Conservation (phyloP, 2,329 filamentous ascomycete species). For the Calcarisporium arbuscula region DNA sequence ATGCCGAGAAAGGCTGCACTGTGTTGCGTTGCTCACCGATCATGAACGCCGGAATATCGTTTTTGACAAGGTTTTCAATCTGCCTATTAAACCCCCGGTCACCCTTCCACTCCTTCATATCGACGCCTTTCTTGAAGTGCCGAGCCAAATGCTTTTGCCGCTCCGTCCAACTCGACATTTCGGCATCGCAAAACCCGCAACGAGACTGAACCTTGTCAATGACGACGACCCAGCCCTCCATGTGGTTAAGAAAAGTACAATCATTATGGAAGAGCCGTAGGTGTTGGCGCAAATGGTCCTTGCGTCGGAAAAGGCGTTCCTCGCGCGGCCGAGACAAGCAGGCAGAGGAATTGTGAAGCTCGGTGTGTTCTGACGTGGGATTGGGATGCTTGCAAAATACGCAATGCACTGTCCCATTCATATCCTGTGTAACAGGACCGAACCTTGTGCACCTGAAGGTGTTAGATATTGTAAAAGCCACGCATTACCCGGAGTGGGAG, state of each 20-base stretch:
- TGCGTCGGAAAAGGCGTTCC: no score
- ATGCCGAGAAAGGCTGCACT: no score
- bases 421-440: no score
- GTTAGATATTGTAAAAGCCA: no score
- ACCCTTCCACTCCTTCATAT: slow-evolving; percentile 34
- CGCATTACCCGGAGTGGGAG: no score
- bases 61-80: slow-evolving; percentile 29
- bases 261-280: slow-evolving; percentile 24
- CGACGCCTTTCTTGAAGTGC: slow-evolving; percentile 31
- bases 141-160: slow-evolving; percentile 31
- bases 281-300: no score
- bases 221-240: slow-evolving; percentile 27
- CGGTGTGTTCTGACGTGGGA: no score
- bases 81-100: slow-evolving; percentile 32
- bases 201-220: slow-evolving; percentile 21
- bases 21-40: no score
- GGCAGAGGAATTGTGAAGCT: no score
- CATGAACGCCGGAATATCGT: slow-evolving; percentile 20
- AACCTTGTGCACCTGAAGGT: no score
- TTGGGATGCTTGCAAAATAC: slow-evolving; percentile 21
- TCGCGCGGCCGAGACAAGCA: no score
- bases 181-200: slow-evolving; percentile 31
- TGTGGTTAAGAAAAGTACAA: slow-evolving; percentile 38
- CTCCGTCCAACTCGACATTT: slow-evolving; percentile 26
- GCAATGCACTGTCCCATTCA: background rate